A percentile compares a stretch with the other conserved stretches of the same genome.
Evolutionary conservation across 225 moss, liverwort and hornwort species (phyloP).

Genomic region (Polytrichum commune): DNA sequence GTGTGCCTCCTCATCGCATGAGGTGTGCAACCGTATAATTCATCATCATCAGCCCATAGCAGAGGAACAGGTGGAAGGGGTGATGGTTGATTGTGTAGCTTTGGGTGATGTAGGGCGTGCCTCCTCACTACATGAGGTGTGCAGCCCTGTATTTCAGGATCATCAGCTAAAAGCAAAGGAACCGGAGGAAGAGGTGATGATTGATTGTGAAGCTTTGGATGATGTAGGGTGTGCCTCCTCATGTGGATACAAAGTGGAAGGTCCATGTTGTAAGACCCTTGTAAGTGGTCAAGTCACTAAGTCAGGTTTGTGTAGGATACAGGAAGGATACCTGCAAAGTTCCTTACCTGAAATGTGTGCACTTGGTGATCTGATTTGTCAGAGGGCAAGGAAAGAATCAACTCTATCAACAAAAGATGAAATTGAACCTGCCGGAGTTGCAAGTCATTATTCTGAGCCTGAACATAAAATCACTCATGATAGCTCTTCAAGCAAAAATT

Average conservation of each 20-base stretch:
- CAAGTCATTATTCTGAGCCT: slow-evolving; percentile 19
- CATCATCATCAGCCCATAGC: too few species aligned
- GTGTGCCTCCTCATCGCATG: too few species aligned
- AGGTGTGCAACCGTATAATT: too few species aligned
- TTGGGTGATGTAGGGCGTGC: background rate
- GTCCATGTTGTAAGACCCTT: slow-evolving; percentile 11
- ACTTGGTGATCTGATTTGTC: slow-evolving; percentile 8
- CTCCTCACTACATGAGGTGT: background rate
- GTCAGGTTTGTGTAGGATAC: slow-evolving; percentile 8
- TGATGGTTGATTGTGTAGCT: slow-evolving; percentile 15
- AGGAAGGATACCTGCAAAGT: slow-evolving; percentile 5
- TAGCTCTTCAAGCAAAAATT: background rate
- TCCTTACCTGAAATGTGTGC: slow-evolving; percentile 12
- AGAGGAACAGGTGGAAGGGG: slow-evolving; percentile 10
- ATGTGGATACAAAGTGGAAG: slow-evolving; percentile 18
- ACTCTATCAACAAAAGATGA: slow-evolving; percentile 8
- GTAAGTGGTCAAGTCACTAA: slow-evolving; percentile 12
- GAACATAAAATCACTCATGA: slow-evolving; percentile 6
- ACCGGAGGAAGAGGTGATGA: slow-evolving; percentile 11
- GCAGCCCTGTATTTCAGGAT: slow-evolving; percentile 4
- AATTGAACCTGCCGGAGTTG: slow-evolving; percentile 5
- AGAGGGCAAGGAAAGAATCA: slow-evolving; percentile 15
- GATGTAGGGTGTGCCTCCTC: slow-evolving; percentile 15
- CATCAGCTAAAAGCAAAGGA: slow-evolving; percentile 19
- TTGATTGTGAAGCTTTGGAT: slow-evolving; percentile 14